Evolutionary conservation across 768 basidiomycete species (phyloP).

Genomic region (Hericium rajendrae): DNA sequence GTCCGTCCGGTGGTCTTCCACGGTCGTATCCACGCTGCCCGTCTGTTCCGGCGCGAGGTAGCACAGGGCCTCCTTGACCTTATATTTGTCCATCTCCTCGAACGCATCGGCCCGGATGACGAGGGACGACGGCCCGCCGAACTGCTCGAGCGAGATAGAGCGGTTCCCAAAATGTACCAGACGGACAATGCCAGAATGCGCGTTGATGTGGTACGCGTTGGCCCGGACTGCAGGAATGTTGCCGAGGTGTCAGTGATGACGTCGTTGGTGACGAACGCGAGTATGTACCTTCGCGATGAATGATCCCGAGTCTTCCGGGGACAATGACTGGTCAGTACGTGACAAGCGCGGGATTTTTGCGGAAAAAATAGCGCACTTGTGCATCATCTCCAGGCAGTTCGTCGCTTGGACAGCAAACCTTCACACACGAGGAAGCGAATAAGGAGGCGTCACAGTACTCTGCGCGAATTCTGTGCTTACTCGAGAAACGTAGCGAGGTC

Average conservation of each 20-base stretch:
- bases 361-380: slow-evolving; percentile 31
- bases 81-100: slow-evolving; percentile 54
- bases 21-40: slow-evolving; percentile 60
- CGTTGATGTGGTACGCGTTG: slow-evolving; percentile 67
- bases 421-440: slow-evolving; percentile 3
- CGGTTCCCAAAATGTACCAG: slow-evolving; percentile 71
- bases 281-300: slow-evolving; percentile 56
- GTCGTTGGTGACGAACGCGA: not conserved
- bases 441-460: slow-evolving; percentile 2
- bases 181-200: slow-evolving; percentile 58
- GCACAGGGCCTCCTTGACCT: slow-evolving; percentile 66
- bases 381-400: slow-evolving; percentile 57
- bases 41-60: slow-evolving; percentile 74
- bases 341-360: too few relatives aligned
- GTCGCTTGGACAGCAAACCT: slow-evolving; percentile 74
- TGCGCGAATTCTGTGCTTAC: slow-evolving; percentile 26
- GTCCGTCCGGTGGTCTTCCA: slow-evolving; percentile 67
- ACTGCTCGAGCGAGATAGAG: slow-evolving; percentile 59
- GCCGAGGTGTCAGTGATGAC: not conserved
- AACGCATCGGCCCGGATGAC: slow-evolving; percentile 42
- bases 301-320: slow-evolving; percentile 36
- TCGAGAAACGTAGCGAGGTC: slow-evolving; percentile 70
- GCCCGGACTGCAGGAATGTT: slow-evolving; percentile 42
- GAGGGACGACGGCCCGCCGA: slow-evolving; percentile 61
- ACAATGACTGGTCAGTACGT: too few relatives aligned